A percentile compares a stretch with the other conserved stretches of the same genome.
These are phyloP conservation scores for Lentinula novae-zelandiae DNA, from an alignment of 1,284 basidiomycete species.

Conservation along the genomic window DNA sequence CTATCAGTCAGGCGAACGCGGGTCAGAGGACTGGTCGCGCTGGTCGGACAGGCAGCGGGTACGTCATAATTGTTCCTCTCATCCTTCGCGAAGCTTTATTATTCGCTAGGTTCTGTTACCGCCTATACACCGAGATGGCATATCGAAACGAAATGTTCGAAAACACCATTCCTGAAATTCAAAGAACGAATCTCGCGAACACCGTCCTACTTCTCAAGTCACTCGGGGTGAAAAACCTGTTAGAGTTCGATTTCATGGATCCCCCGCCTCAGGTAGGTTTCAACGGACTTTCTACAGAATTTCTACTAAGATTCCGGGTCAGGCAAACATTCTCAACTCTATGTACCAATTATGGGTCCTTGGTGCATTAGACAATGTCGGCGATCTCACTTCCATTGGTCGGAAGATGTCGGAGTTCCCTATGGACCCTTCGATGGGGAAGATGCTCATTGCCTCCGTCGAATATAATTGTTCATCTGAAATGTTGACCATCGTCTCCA, in stretches of 20 bases:
- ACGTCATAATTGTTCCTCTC: conserved; percentile 24
- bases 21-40: conserved; percentile 95
- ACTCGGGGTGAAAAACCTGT: conserved; percentile 92
- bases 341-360: conserved; percentile 99
- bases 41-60: conserved; percentile 93
- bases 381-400: conserved; percentile 90
- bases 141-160: conserved; percentile 88
- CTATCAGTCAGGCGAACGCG: conserved; percentile 97
- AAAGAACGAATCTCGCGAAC: conserved; percentile 95
- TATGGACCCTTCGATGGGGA: conserved; percentile 96
- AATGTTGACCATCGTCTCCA: conserved; percentile 98
- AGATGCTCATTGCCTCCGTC: conserved; percentile 96
- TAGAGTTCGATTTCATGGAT: conserved; percentile 99
- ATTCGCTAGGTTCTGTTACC: conserved; percentile 81
- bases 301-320: conserved; percentile 28
- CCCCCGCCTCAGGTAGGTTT: conserved; percentile 81
- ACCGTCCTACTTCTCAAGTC: conserved; percentile 94
- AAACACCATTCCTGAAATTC: conserved; percentile 98
- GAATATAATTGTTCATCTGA: conserved; percentile 92
- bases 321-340: conserved; percentile 93
- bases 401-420: conserved; percentile 99
- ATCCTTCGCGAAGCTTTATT: not conserved
- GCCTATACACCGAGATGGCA: conserved; percentile 84
- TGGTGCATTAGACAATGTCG: conserved; percentile 94
- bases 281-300: conserved; percentile 36